Evolutionary conservation across 371 early-diverging fungal species (phyloP).

Genomic region (Mortierella sp.): DNA sequence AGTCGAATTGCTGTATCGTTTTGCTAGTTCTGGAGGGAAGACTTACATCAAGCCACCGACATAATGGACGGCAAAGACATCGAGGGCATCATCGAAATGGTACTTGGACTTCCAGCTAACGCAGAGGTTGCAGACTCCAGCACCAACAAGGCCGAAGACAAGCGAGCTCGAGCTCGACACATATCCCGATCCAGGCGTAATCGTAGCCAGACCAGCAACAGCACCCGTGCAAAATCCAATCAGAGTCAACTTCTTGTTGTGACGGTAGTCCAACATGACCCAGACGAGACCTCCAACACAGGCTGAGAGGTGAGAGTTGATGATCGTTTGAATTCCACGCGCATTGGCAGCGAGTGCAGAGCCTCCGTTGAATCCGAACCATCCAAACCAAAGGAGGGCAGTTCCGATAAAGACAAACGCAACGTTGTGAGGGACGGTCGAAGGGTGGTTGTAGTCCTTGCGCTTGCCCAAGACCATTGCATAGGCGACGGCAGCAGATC

Average conservation of each 20-base stretch:
- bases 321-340: conserved; percentile 79
- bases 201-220: conserved; percentile 91
- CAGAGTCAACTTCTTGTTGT: conserved; percentile 74
- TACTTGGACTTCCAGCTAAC: conserved; percentile 81
- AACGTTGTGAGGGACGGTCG: conserved; percentile 83
- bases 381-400: conserved; percentile 88
- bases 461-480: conserved; percentile 85
- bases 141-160: conserved; percentile 83
- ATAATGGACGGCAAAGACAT: conserved; percentile 91
- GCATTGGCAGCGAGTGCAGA: conserved; percentile 80
- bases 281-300: conserved; percentile 80
- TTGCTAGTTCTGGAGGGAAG: not conserved
- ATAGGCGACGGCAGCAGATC: conserved; percentile 87
- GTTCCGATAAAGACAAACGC: conserved; percentile 86
- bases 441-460: conserved; percentile 72
- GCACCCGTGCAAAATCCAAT: conserved; percentile 91
- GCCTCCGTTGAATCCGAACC: conserved; percentile 75
- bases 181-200: conserved; percentile 93
- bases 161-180: conserved; percentile 87
- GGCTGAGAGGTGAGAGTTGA: conserved; percentile 82
- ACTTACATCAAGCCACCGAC: conserved; percentile 83
- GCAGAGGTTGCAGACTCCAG: conserved; percentile 82
- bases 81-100: conserved; percentile 90
- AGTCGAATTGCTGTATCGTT: not conserved
- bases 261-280: conserved; percentile 79